Percentiles rank a stretch among this genome's conserved stretches.
Evolutionary conservation across 2,329 filamentous ascomycete genomes (phyloP).

Genomic region (Leptosphaerulina australis): DNA sequence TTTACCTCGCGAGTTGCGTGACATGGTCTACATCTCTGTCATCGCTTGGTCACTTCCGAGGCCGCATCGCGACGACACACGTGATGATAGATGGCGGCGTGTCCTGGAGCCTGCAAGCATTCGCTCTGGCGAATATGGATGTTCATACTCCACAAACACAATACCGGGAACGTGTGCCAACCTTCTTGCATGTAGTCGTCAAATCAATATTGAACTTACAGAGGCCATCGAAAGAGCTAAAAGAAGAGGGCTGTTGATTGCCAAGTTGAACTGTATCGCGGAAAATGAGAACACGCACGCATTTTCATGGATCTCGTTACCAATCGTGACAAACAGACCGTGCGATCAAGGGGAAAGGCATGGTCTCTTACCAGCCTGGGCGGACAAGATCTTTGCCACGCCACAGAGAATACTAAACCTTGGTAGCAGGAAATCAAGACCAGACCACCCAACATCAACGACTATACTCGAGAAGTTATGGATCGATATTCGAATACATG

Average conservation of each 20-base stretch:
- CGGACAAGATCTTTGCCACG: slow-evolving; percentile 19
- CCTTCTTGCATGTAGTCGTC: slow-evolving; percentile 38
- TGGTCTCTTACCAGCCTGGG: slow-evolving; percentile 25
- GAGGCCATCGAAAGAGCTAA: slow-evolving; percentile 29
- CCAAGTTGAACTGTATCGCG: slow-evolving; percentile 41
- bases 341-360: slow-evolving; percentile 5
- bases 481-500: slow-evolving; percentile 39
- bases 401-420: slow-evolving; percentile 14
- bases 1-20: slow-evolving; percentile 43
- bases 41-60: slow-evolving; percentile 31
- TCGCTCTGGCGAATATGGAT: slow-evolving; percentile 33
- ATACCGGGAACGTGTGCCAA: slow-evolving; percentile 39
- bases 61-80: slow-evolving; percentile 27
- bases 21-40: slow-evolving; percentile 41
- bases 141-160: slow-evolving; percentile 30
- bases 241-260: slow-evolving; percentile 22
- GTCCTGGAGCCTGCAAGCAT: slow-evolving; percentile 24
- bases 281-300: slow-evolving; percentile 38
- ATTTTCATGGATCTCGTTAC: slow-evolving; percentile 41
- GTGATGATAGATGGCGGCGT: slow-evolving; percentile 23
- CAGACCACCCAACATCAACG: neutral
- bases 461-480: slow-evolving; percentile 33
- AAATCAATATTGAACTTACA: slow-evolving; percentile 39
- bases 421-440: slow-evolving; percentile 4
- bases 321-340: slow-evolving; percentile 32